phyloP scores from a whole-genome alignment of 139 green algal genomes.

The Spirogloea muscicola region DNA sequence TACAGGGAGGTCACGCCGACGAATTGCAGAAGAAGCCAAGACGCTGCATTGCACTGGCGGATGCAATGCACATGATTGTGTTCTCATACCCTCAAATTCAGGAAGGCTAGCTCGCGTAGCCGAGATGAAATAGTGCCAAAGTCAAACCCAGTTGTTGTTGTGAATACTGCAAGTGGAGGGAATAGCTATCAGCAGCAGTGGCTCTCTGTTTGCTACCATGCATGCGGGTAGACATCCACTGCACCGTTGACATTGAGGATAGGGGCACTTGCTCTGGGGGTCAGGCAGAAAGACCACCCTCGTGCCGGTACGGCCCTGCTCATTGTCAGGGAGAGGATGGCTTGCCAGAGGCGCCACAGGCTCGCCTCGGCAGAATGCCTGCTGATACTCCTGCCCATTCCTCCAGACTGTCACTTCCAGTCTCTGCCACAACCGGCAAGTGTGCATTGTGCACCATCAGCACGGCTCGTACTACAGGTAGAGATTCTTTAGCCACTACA shows the following conservation, averaged over 20 bases:
- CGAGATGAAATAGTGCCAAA: conserved; percentile 71
- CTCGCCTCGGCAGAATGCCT: conserved; percentile 68
- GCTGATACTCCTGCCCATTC: conserved; percentile 57
- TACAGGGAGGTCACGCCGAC: no score
- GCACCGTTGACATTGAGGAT: no score
- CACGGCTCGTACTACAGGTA: no score
- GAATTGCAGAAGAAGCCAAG: no score
- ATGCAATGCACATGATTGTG: no score
- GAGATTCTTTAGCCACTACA: no score
- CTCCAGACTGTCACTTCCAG: conserved; percentile 75
- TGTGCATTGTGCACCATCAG: no score
- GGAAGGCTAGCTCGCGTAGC: conserved; percentile 91
- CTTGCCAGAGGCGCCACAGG: conserved; percentile 31
- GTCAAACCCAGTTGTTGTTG: conserved; percentile 61
- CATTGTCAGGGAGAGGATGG: background rate
- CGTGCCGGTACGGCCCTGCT: conserved; percentile 55
- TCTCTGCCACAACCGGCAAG: no score
- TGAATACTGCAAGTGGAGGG: conserved; percentile 42
- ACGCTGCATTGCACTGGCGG: no score
- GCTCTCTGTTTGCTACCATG: no score
- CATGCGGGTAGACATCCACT: conserved; percentile 27
- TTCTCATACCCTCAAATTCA: conserved; percentile 71
- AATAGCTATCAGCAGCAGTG: no score
- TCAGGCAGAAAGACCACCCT: conserved; percentile 84
- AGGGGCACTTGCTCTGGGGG: no score